Conservation (phyloP, 345 rosid species). For the Eucalyptus cloeziana region DNA sequence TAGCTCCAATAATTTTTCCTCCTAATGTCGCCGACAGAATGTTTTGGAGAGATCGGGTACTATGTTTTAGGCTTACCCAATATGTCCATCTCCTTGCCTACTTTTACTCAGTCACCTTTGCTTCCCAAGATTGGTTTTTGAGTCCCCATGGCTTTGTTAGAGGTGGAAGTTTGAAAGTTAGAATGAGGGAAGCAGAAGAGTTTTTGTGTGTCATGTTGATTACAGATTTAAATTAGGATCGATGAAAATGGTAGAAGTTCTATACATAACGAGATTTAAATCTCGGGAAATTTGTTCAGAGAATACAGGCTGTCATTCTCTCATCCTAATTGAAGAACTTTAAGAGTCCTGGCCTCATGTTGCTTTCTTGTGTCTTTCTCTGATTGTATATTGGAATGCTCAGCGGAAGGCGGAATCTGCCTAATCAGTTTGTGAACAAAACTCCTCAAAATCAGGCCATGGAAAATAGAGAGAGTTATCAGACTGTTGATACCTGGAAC, state of each 20-base stretch:
- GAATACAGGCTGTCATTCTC: neutral
- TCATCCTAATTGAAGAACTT: neutral
- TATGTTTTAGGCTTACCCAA: neutral
- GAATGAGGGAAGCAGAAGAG: neutral
- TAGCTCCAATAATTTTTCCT: neutral
- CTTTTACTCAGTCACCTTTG: neutral
- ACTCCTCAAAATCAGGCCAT: neutral
- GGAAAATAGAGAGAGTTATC: conserved; percentile 7
- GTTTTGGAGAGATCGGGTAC: neutral
- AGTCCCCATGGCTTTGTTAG: neutral
- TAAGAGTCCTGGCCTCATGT: neutral
- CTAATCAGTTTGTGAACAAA: neutral
- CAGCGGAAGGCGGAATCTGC: neutral
- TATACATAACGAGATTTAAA: neutral
- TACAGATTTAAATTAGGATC: neutral
- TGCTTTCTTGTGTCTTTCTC: neutral
- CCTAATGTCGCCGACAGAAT: neutral
- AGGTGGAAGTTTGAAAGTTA: neutral
- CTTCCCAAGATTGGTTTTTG: neutral
- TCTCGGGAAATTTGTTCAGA: neutral
- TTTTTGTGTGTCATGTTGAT: neutral
- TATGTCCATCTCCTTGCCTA: neutral
- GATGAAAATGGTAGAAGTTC: neutral
- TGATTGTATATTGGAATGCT: neutral
- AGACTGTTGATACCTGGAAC: conserved; percentile 14